Conservation (phyloP, 2,329 filamentous ascomycete genomes). For the Penicillium palitans region DNA sequence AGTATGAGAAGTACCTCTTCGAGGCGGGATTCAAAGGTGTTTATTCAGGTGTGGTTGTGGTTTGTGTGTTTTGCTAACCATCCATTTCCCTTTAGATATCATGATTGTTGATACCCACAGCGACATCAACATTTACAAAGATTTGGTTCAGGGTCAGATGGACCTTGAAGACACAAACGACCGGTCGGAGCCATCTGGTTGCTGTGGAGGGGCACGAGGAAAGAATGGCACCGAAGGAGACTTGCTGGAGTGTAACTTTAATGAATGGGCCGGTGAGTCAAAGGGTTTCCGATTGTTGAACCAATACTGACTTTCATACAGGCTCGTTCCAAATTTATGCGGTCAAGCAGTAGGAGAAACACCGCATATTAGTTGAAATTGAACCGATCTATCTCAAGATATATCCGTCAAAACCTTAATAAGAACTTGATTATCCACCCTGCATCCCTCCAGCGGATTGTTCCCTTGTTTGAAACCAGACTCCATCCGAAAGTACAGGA, state of each 20-base stretch:
- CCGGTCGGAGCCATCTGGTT: too few relatives aligned
- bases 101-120: not conserved
- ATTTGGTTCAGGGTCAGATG: too few relatives aligned
- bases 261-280: too few relatives aligned
- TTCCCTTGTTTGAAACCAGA: conserved; percentile 7
- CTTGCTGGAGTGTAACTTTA: too few relatives aligned
- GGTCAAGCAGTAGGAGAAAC: not conserved
- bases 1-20: conserved; percentile 55
- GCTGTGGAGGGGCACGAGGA: too few relatives aligned
- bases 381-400: not conserved
- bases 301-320: too few relatives aligned
- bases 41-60: too few relatives aligned
- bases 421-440: conserved; percentile 10
- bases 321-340: too few relatives aligned
- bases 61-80: not conserved
- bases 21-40: conserved; percentile 54
- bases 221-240: too few relatives aligned
- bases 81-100: not conserved
- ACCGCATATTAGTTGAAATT: not conserved
- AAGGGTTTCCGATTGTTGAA: too few relatives aligned
- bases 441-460: not conserved
- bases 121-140: too few relatives aligned
- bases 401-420: conserved; percentile 11
- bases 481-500: conserved; percentile 8
- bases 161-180: too few relatives aligned